These are phyloP conservation scores for Malbranchea cinnamomea DNA, from an alignment of 2,329 filamentous ascomycete species.

Conservation along the genomic window DNA sequence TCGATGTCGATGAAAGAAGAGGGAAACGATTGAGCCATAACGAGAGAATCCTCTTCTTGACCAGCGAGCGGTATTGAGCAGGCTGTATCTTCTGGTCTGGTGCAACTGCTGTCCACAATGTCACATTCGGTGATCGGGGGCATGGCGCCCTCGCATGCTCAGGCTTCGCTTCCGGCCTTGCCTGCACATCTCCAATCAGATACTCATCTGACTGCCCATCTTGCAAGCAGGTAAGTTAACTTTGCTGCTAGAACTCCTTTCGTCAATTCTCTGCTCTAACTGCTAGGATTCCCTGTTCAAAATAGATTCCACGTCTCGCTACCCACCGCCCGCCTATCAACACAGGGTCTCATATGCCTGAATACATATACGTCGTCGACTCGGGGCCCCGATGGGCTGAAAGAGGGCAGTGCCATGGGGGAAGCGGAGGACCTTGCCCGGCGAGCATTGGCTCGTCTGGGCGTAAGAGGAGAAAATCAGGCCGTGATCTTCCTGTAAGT, in stretches of 20 bases:
- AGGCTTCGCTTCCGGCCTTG: conserved; percentile 75
- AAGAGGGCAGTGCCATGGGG: conserved; percentile 81
- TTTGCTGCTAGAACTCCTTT: background rate
- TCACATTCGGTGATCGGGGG: conserved; percentile 24
- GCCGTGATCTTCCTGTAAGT: conserved; percentile 83
- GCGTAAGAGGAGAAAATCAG: conserved; percentile 83
- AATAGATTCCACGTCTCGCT: conserved; percentile 82
- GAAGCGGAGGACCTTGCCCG: conserved; percentile 86
- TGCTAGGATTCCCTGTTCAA: conserved; percentile 31
- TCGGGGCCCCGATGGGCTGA: conserved; percentile 77
- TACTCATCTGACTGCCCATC: conserved; percentile 36
- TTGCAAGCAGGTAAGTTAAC: conserved; percentile 32
- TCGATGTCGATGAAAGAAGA: no score
- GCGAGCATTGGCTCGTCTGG: conserved; percentile 70
- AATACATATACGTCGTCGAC: conserved; percentile 89
- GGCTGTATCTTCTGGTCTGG: background rate
- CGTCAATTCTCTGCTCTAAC: background rate
- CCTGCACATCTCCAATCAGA: conserved; percentile 51
- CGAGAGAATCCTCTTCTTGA: no score
- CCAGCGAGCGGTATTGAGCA: no score
- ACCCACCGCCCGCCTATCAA: conserved; percentile 77
- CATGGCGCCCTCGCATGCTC: conserved; percentile 46
- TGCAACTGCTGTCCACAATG: conserved; percentile 17
- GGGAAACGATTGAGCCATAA: no score
- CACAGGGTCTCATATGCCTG: conserved; percentile 76